Evolutionary conservation across 257 asterid species (phyloP), one percentile per base, ranked within the genome.

Genomic region (Solanum chmielewskii): DNA sequence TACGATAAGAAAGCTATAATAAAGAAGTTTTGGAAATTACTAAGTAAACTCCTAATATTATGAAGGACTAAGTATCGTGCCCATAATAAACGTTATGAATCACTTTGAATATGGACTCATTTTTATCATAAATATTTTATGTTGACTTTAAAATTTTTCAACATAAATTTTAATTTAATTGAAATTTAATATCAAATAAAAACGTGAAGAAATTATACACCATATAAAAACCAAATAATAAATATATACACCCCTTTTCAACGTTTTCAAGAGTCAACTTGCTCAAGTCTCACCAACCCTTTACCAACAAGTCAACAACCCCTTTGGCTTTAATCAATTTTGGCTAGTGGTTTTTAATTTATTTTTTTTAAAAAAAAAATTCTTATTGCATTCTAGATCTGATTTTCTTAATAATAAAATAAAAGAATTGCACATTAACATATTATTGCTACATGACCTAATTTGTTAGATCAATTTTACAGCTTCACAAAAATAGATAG

Each of bases 151-250:
- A 2, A 18, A 56, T 0, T 18, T 56, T 56, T 18, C 0, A 56
- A 18, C 0, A 0, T 2, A 56, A 18, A 2, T 7, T 56, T 18
- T 18, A 7, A 56, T 18, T 18, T 16, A 2, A 0, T 56, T 56
- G 1, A 0, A 56, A 7, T 56, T 7, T 1, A 52, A 56, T 56
- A 56, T 7, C 4, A 56, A 1, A 56, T 56, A 56, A 56, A 56
- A 56, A 56, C 2, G 4, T 56, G 21, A 56, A 0, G 11, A 56
- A 2, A 56, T 56, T n/a, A 56, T 0, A 18, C 4, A 20, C 64
- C 64, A 18, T 3, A 2, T 52, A 3, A 52, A 49, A 49, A 49
- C 3, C 21, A 49, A 49, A 49, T 18, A 56, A 56, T 10, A 18
- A 56, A 56, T 56, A 56, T 2, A 7, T 56, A 56, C n/a, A 7